Percentiles rank a stretch among this genome's conserved stretches.
phyloP scores from a whole-genome alignment of 495 filamentous ascomycete species.

The Diplogelasinospora grovesii region DNA sequence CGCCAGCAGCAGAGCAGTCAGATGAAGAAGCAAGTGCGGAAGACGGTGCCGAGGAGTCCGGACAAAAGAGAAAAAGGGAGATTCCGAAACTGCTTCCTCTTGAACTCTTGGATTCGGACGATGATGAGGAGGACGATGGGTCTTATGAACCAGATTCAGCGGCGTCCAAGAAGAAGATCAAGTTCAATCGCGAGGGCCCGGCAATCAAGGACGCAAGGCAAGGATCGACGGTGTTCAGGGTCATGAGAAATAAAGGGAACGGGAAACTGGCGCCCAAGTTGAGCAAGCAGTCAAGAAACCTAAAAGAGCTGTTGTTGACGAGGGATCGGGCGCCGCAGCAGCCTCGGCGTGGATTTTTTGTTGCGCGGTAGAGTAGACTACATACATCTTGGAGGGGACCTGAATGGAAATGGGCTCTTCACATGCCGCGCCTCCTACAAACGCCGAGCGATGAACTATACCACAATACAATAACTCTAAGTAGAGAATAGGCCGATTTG shows the following conservation, averaged over 20 bases:
- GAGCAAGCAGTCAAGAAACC: conserved; percentile 21
- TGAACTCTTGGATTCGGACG: conserved; percentile 42
- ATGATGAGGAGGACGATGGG: conserved; percentile 31
- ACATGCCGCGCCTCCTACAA: too few species aligned
- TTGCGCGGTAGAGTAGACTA: too few species aligned
- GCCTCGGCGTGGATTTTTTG: conserved; percentile 33
- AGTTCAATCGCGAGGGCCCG: conserved; percentile 20
- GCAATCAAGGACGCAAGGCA: conserved; percentile 29
- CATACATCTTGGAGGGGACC: too few species aligned
- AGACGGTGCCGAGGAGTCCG: conserved; percentile 9
- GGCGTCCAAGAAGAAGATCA: conserved; percentile 25
- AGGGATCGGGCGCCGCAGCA: conserved; percentile 23
- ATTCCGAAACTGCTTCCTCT: conserved; percentile 36
- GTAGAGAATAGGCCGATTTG: too few species aligned
- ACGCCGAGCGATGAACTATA: too few species aligned
- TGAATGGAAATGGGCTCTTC: too few species aligned
- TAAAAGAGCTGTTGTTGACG: conserved; percentile 31
- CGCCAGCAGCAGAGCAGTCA: conserved; percentile 4
- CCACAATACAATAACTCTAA: too few species aligned
- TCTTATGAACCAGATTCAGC: conserved; percentile 10
- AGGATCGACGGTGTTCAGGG: conserved; percentile 37
- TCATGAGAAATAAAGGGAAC: conserved; percentile 25
- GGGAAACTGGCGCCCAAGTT: conserved; percentile 32
- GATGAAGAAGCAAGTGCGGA: conserved; percentile 13
- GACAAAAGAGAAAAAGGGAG: conserved; percentile 23